These are phyloP conservation scores for Xylaria polymorpha DNA, from an alignment of 2,329 filamentous ascomycete species.

Conservation along the genomic window DNA sequence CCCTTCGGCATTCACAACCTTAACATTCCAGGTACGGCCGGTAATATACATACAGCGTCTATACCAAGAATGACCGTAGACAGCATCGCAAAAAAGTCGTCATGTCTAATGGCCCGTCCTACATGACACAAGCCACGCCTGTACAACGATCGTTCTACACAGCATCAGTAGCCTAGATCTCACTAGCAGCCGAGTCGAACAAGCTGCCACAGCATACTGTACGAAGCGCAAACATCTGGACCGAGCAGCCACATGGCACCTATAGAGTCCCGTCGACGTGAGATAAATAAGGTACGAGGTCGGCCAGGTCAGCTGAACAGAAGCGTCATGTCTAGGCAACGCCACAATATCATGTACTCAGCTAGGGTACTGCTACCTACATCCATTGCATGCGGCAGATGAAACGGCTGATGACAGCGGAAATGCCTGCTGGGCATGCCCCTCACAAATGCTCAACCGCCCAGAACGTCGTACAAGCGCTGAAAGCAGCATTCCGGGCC, in stretches of 20 bases:
- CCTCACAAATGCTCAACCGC: background rate
- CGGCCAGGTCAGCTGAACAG: constrained; percentile 1
- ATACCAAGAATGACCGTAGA: background rate
- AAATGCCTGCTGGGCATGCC: background rate
- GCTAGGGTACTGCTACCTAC: background rate
- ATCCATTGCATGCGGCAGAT: constrained; percentile 3
- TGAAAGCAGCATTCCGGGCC: background rate
- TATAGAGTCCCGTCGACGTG: background rate
- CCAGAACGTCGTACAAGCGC: constrained; percentile 2
- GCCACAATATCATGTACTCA: constrained; percentile 10
- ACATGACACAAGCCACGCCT: constrained; percentile 10
- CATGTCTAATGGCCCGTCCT: background rate
- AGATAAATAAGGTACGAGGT: background rate
- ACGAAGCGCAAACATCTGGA: constrained; percentile 4
- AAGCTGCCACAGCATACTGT: constrained; percentile 3
- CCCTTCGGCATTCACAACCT: background rate
- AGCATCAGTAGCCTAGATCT: background rate
- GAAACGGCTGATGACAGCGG: constrained; percentile 18
- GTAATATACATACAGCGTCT: background rate
- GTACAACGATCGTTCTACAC: constrained; percentile 2
- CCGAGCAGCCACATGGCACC: constrained; percentile 14
- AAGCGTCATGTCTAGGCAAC: background rate
- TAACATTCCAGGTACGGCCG: background rate
- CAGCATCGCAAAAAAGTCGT: background rate
- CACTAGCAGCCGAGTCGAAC: background rate